These are phyloP conservation scores for Sarcodon aspratus DNA, from an alignment of 768 basidiomycete genomes.

Conservation along the genomic window DNA sequence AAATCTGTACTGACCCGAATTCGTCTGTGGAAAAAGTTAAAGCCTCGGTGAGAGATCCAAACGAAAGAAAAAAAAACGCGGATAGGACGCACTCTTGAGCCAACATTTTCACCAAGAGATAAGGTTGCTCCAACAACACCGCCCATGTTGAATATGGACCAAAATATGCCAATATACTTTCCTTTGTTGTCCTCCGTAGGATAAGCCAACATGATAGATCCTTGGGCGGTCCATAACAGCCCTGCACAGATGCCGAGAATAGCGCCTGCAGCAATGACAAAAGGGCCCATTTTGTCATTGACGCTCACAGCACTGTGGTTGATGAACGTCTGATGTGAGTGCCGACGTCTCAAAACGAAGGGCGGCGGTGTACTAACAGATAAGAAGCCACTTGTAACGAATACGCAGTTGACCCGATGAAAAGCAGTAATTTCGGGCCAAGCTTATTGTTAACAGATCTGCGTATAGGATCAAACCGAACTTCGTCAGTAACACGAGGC, in stretches of 20 bases:
- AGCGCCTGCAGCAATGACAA: constrained; percentile 63
- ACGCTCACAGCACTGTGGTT: constrained; percentile 52
- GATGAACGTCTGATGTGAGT: background rate
- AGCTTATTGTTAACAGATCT: constrained; percentile 76
- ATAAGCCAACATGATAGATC: constrained; percentile 77
- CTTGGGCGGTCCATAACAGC: constrained; percentile 76
- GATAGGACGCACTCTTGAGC: constrained; percentile 36
- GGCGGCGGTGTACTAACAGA: constrained; percentile 32
- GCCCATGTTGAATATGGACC: constrained; percentile 77
- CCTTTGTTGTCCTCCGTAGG: constrained; percentile 76
- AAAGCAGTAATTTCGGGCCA: constrained; percentile 64
- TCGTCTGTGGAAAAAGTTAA: constrained; percentile 12
- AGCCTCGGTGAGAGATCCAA: background rate
- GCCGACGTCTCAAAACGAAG: background rate
- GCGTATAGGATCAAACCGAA: constrained; percentile 1
- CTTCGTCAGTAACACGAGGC: background rate
- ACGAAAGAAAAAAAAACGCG: background rate
- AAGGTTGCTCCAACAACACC: constrained; percentile 72
- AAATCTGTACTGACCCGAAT: constrained; percentile 16
- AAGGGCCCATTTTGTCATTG: constrained; percentile 44
- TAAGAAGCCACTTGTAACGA: constrained; percentile 65
- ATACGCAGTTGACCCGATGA: constrained; percentile 68
- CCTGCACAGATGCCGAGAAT: constrained; percentile 63
- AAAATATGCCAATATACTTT: constrained; percentile 67
- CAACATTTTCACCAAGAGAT: constrained; percentile 59